phyloP scores from a whole-genome alignment of 78 protist species.

The Planoprotostelium fungivorum region DNA sequence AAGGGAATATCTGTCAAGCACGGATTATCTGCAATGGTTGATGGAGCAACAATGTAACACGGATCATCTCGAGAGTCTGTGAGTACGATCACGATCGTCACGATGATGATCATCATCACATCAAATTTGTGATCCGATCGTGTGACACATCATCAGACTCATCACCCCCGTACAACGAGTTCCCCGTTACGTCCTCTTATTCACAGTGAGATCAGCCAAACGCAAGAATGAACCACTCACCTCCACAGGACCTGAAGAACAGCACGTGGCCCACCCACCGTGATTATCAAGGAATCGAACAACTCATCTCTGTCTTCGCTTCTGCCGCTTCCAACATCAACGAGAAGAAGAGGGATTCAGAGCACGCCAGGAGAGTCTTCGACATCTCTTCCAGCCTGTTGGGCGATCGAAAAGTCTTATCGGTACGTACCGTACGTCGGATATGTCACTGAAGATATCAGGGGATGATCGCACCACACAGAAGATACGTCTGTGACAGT shows the following conservation, averaged over 20 bases:
- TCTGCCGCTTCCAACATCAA: neutral
- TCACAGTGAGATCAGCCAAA: neutral
- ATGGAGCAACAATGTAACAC: neutral
- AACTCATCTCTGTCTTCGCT: neutral
- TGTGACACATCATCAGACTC: no score
- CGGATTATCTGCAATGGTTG: neutral
- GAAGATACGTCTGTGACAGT: neutral
- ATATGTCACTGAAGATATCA: neutral
- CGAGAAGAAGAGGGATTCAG: neutral
- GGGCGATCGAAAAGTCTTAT: neutral
- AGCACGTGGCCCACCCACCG: neutral
- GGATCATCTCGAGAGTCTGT: neutral
- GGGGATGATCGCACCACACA: neutral
- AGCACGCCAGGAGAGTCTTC: neutral
- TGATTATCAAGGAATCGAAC: neutral
- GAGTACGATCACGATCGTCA: no score
- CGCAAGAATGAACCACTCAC: neutral
- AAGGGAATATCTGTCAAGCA: neutral
- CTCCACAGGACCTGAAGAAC: neutral
- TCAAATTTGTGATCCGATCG: neutral
- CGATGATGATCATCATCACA: neutral
- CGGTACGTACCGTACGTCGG: neutral
- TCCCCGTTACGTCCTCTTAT: neutral
- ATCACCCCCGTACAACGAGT: neutral
- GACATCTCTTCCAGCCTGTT: neutral